Conservation (phyloP, 1,284 basidiomycete genomes). For the Rugosomyces carneus region DNA sequence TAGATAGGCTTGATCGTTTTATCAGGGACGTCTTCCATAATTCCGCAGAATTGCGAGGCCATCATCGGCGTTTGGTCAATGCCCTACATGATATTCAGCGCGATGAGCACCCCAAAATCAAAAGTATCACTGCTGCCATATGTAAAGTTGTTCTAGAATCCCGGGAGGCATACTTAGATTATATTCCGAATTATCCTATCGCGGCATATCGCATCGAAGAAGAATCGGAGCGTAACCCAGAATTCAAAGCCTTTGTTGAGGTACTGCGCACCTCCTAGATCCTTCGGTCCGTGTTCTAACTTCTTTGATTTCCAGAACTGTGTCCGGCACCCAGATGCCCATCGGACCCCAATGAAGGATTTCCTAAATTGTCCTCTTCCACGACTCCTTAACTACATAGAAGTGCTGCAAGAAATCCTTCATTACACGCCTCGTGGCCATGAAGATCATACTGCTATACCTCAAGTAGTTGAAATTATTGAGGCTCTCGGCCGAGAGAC, state of each 20-base stretch:
- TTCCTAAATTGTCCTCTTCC: slow-evolving; percentile 89
- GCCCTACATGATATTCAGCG: slow-evolving; percentile 82
- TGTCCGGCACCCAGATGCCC: slow-evolving; percentile 67
- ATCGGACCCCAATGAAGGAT: slow-evolving; percentile 78
- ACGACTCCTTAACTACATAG: slow-evolving; percentile 82
- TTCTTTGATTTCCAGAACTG: slow-evolving; percentile 42
- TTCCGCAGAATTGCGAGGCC: slow-evolving; percentile 70
- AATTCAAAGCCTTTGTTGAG: slow-evolving; percentile 81
- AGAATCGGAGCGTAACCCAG: slow-evolving; percentile 74
- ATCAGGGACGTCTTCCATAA: slow-evolving; percentile 93
- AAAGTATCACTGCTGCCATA: slow-evolving; percentile 80
- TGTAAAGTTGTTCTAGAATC: slow-evolving; percentile 90
- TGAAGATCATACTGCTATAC: slow-evolving; percentile 75
- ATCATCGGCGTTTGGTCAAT: slow-evolving; percentile 73
- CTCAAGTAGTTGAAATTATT: slow-evolving; percentile 81
- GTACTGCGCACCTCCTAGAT: slow-evolving; percentile 35
- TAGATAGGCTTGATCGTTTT: slow-evolving; percentile 71
- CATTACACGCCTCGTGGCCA: slow-evolving; percentile 69
- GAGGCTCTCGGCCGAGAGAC: slow-evolving; percentile 79
- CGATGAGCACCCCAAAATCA: slow-evolving; percentile 84
- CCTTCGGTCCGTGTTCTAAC: slow-evolving; percentile 1
- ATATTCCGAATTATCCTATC: slow-evolving; percentile 91
- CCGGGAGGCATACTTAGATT: slow-evolving; percentile 89
- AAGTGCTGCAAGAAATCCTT: slow-evolving; percentile 77
- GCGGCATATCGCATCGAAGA: slow-evolving; percentile 89